Conservation (phyloP, 164 flowering plant species). For the Buxus sempervirens region DNA sequence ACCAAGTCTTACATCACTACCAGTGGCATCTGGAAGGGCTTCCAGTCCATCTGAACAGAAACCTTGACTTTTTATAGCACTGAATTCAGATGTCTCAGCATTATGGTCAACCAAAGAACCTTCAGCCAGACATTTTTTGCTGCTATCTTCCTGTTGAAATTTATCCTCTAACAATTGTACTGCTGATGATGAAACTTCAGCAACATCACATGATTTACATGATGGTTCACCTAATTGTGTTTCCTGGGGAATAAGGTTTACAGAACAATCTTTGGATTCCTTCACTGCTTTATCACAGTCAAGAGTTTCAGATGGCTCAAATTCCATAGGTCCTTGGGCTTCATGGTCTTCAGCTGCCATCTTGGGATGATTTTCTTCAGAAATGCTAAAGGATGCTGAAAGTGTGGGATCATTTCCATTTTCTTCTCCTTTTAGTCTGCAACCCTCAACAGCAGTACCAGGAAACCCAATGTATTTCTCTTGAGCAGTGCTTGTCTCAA, state of each 20-base stretch:
- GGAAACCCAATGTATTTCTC: conserved; percentile 4
- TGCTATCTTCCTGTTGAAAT: conserved; percentile 5
- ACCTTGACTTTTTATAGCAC: conserved; percentile 3
- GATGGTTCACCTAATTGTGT: conserved; percentile 6
- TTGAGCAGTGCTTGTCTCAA: conserved; percentile 7
- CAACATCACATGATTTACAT: conserved; percentile 9
- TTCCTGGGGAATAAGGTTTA: conserved; percentile 9
- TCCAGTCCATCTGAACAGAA: conserved; percentile 8
- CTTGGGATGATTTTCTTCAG: conserved; percentile 22
- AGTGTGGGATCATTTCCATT: conserved; percentile 15
- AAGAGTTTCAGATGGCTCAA: conserved; percentile 2
- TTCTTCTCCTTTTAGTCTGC: conserved; percentile 6
- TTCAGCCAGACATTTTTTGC: conserved; percentile 9
- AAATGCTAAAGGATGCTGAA: conserved; percentile 23
- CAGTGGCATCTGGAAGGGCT: conserved; percentile 6
- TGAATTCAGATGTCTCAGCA: conserved; percentile 15
- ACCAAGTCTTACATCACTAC: background rate
- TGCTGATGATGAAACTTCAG: conserved; percentile 8
- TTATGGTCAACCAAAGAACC: conserved; percentile 10
- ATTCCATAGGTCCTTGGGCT: conserved; percentile 20
- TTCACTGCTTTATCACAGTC: conserved; percentile 13
- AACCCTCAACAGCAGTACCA: conserved; percentile 11
- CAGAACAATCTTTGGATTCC: conserved; percentile 10
- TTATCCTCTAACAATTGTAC: conserved; percentile 15
- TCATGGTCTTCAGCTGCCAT: conserved; percentile 24